Percentiles rank a stretch among this genome's conserved stretches.
Evolutionary conservation across 768 basidiomycete species (phyloP).

Genomic region (Gloeostereum incarnatum): DNA sequence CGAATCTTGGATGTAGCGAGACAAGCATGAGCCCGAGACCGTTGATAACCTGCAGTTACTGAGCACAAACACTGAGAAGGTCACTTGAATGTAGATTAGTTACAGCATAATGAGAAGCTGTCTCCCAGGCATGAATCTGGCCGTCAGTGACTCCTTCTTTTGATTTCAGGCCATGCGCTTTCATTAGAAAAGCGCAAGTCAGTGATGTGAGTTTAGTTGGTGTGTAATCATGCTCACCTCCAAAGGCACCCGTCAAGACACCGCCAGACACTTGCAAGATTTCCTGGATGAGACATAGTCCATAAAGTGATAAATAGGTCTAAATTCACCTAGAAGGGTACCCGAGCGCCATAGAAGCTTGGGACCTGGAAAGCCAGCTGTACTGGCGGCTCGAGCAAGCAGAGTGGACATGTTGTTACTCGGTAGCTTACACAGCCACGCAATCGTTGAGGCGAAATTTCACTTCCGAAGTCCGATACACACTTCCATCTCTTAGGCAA

Average conservation of each 20-base stretch:
- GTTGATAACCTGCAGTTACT: conserved; percentile 44
- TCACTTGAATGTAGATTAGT: neutral
- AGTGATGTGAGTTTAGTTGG: neutral
- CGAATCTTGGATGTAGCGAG: conserved; percentile 55
- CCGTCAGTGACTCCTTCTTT: conserved; percentile 38
- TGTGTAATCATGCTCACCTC: conserved; percentile 21
- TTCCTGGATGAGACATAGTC: no score
- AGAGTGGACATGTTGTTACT: no score
- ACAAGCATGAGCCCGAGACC: conserved; percentile 56
- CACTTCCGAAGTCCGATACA: conserved; percentile 1
- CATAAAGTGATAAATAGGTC: no score
- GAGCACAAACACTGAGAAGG: conserved; percentile 6
- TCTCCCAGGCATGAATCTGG: conserved; percentile 49
- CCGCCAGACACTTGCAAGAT: conserved; percentile 38
- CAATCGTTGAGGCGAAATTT: no score
- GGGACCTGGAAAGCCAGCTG: no score
- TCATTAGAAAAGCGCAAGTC: neutral
- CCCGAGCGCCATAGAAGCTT: conserved; percentile 33
- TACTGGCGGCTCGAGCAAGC: no score
- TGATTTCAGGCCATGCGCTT: conserved; percentile 48
- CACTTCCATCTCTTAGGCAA: conserved; percentile 15
- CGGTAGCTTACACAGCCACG: no score
- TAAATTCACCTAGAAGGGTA: conserved; percentile 25
- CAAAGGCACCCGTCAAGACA: conserved; percentile 58
- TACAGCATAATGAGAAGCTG: conserved; percentile 58